Percentiles rank a stretch among this genome's conserved stretches.
phyloP scores from a whole-genome alignment of 2,329 filamentous ascomycete genomes.

The Ophiocordyceps camponoti-floridani region DNA sequence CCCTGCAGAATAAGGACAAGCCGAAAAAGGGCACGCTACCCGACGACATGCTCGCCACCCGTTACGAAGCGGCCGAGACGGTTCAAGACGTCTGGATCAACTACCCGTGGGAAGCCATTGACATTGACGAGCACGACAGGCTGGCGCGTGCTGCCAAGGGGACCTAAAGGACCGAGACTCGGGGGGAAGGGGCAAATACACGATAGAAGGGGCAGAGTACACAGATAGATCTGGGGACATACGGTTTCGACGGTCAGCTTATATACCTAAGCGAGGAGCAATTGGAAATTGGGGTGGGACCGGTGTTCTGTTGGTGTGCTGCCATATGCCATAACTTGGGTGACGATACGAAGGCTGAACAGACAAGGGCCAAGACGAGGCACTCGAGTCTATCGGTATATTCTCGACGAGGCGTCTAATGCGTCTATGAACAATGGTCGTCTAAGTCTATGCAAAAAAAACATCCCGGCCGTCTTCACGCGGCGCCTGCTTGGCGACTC shows the following conservation, averaged over 20 bases:
- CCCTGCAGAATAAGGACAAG: constrained; percentile 81
- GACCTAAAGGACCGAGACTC: background rate
- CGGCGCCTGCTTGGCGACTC: constrained; percentile 43
- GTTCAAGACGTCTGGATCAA: constrained; percentile 95
- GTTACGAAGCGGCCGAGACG: constrained; percentile 75
- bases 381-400: too few relatives aligned
- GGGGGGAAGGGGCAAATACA: background rate
- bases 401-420: background rate
- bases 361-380: background rate
- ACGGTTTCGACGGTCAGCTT: background rate
- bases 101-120: constrained; percentile 93
- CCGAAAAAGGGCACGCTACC: constrained; percentile 79
- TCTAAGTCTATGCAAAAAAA: background rate
- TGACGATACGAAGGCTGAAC: background rate
- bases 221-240: background rate
- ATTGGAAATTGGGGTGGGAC: background rate
- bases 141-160: constrained; percentile 32
- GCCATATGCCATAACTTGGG: background rate
- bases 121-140: constrained; percentile 83
- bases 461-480: constrained; percentile 16
- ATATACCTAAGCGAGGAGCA: background rate
- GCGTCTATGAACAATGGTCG: background rate
- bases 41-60: constrained; percentile 53
- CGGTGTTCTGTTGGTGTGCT: background rate
- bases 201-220: background rate